Base-by-base conservation (phyloP, 306 rosid genomes). In the Vigna nakashimae region DNA sequence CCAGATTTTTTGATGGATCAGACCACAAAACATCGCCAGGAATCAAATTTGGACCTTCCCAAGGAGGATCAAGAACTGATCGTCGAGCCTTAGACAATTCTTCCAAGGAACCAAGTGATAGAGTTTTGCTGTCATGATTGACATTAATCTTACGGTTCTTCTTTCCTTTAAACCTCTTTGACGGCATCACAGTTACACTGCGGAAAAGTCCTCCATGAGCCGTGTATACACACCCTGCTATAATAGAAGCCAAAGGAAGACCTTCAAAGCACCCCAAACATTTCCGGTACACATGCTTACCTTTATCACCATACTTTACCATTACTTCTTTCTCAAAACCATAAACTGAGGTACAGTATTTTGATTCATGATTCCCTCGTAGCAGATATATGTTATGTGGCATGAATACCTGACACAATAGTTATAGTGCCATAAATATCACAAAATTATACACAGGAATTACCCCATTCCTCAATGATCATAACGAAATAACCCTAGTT, bases 21-120 rank as follows among this genome's bases (percentile, higher is more conserved):
- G 98, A 93, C 98, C 98, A 93, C 85, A 93, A 82, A 77, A 93
- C 97, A 73, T 93, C 98, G 6, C 98, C 98, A 6, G 98, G 98
- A 73, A 93, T 93, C 87, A 93, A 85, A 82, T 93, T 93, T 53
- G 74, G 11, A 67, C 97, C 97, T 87, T 91, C 98, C 98, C 97
- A 93, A 0, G 98, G 97, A 83, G 98, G 98, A 87, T 93, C 98
- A 82, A 93, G 95, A 69, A 93, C 95, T 17, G 98, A 87, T 63
- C 98, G 82, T 20, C 98, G 87, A 69, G 95, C 93, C 77, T 64
- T 91, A 1, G 86, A 80, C 74, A 93, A 74, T 72, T 93, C 98
- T 48, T 93, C 98, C 82, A 91, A 80, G 46, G 97, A 85, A 56
- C 95, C 98, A 55, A 93, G 86, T 16, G 87, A 76, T 24, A 91